Evolutionary conservation across 176 grass and related monocot species (phyloP), one percentile per base, ranked within the genome.

Genomic region (Rhynchospora pubera): DNA sequence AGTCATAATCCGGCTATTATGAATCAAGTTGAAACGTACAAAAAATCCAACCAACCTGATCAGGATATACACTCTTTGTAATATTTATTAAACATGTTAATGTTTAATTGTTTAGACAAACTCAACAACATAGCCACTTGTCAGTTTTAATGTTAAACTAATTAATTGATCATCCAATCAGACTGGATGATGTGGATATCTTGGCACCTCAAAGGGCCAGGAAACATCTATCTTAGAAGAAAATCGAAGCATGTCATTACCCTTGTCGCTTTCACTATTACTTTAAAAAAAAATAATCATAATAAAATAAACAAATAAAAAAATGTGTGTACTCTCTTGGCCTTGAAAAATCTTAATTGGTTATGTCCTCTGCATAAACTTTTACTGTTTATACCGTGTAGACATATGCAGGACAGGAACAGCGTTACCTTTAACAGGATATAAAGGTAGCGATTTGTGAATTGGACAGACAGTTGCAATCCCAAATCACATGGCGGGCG

Each of bases 161-260:
- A 68, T 43, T 18, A 6, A 15, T 68, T 18, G 13, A 18, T 68
- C 14, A 18, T 68, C 15, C 6, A 6, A n/a, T 45, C 44, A 73
- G n/a, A 73, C 47, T 5, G 68, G 68, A 50, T 73, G 68, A 73
- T 72, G 24, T 50, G 24, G 68, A 73, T 73, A 73, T 50, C 3
- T 68, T 68, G 30, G n/a, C 50, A 48, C 50, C 50, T 57, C 16
- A 57, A 57, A 78, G 28, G 15, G 28, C n/a, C 43, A 48, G 44
- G 67, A 22, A 72, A 22, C 68, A 4, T 34, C 12, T 65, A 65
- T 30, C 62, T 65, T 65, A 51, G 22, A 74, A 51, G n/a, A 75
- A 75, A 75, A 75, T 73, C 47, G 22, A 75, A 75, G 47, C 47
- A 75, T 52, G 19, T 13, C 47, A 75, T 26, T 75, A 75, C 21